phyloP scores from a whole-genome alignment of 345 rosid species.

The Pelargonium nanum region DNA sequence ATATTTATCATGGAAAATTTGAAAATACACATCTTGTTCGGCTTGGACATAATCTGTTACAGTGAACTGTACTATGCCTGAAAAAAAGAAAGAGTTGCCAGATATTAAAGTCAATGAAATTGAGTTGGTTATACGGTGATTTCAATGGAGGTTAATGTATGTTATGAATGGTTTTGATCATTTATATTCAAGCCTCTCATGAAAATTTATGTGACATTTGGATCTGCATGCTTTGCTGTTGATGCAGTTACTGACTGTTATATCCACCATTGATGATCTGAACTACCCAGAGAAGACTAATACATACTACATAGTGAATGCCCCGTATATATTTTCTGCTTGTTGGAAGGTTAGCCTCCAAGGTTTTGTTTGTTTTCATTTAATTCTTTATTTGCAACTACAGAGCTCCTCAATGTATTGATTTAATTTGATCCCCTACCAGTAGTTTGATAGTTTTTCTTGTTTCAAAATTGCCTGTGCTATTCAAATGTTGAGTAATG shows the following conservation, averaged over 20 bases:
- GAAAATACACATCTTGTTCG: too few relatives aligned
- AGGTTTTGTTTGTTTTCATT: background rate
- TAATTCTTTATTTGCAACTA: too few relatives aligned
- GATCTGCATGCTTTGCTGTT: background rate
- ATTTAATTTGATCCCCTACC: background rate
- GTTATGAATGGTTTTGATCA: too few relatives aligned
- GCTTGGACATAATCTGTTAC: too few relatives aligned
- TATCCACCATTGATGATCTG: constrained; percentile 78
- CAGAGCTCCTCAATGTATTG: too few relatives aligned
- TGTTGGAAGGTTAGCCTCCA: constrained; percentile 64
- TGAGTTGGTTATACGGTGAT: background rate
- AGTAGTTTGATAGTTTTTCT: background rate
- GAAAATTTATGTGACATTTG: background rate
- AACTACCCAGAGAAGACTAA: constrained; percentile 97
- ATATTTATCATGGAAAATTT: too few relatives aligned
- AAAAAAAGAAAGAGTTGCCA: too few relatives aligned
- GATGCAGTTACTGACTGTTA: constrained; percentile 71
- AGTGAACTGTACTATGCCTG: too few relatives aligned
- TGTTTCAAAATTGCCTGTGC: background rate
- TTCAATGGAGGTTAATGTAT: too few relatives aligned
- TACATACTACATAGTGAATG: constrained; percentile 79
- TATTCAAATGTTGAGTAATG: background rate
- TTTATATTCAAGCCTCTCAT: background rate
- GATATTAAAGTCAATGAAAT: too few relatives aligned
- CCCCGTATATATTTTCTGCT: constrained; percentile 84